Conservation (phyloP, 2,329 filamentous ascomycete species). For the Monilinia aucupariae region DNA sequence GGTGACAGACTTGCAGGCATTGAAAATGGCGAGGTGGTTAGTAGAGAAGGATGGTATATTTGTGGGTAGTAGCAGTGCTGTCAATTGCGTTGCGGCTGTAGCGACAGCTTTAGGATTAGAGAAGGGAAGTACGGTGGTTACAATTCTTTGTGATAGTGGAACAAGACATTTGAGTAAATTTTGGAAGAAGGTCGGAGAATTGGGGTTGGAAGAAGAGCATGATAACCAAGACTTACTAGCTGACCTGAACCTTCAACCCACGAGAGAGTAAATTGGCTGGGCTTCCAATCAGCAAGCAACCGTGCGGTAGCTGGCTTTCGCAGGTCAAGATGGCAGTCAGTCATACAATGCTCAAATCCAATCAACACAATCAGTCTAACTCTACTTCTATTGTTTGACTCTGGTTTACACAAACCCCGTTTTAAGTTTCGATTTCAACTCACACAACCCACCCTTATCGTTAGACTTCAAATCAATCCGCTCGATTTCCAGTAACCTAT, state of each 20-base stretch:
- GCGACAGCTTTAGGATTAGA: slow-evolving; percentile 61
- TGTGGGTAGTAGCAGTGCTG: slow-evolving; percentile 88
- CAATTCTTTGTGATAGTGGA: slow-evolving; percentile 80
- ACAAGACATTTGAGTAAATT: slow-evolving; percentile 79
- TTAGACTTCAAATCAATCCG: background rate
- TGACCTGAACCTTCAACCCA: background rate
- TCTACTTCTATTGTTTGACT: background rate
- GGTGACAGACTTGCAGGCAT: slow-evolving; percentile 83
- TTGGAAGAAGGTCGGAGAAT: slow-evolving; percentile 66
- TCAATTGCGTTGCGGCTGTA: slow-evolving; percentile 84
- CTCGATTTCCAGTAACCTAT: background rate
- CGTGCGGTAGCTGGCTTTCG: background rate
- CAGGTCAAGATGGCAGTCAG: background rate
- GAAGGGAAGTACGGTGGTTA: slow-evolving; percentile 61
- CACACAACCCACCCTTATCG: background rate
- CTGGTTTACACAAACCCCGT: background rate
- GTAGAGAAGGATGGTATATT: slow-evolving; percentile 96
- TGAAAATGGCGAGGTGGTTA: slow-evolving; percentile 91
- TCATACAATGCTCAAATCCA: background rate
- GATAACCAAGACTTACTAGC: slow-evolving; percentile 45
- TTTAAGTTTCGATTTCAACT: background rate
- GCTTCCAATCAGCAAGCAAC: background rate
- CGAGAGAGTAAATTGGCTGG: background rate
- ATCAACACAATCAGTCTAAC: background rate
- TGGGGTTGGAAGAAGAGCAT: slow-evolving; percentile 59